phyloP scores from a whole-genome alignment of 2,329 filamentous ascomycete species.

The Alternaria dauci region DNA sequence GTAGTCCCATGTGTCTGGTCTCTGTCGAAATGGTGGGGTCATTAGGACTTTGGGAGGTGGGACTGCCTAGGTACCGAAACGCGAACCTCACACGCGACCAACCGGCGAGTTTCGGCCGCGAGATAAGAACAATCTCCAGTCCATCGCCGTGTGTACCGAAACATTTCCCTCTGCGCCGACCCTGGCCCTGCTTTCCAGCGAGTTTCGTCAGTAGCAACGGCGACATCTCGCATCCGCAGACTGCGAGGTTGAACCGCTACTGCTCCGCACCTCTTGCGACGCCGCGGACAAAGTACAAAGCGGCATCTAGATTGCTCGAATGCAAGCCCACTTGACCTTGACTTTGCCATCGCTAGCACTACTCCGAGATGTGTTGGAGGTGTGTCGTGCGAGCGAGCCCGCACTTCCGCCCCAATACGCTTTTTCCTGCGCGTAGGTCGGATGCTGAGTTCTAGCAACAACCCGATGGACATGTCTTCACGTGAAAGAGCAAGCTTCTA shows the following conservation, averaged over 20 bases:
- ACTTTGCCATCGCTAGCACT: slow-evolving; percentile 3
- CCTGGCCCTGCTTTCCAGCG: slow-evolving; percentile 24
- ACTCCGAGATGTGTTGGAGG: neutral
- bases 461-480: neutral
- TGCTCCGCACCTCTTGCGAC: slow-evolving; percentile 24
- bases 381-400: neutral
- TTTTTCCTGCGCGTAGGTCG: neutral
- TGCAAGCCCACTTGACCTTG: slow-evolving; percentile 14
- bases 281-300: slow-evolving; percentile 19
- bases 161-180: slow-evolving; percentile 16
- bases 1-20: neutral
- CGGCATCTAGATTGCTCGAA: slow-evolving; percentile 24
- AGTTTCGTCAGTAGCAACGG: slow-evolving; percentile 30
- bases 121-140: slow-evolving; percentile 26
- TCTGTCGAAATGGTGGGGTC: neutral
- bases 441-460: neutral
- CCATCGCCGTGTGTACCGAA: slow-evolving; percentile 18
- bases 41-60: neutral
- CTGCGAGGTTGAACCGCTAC: slow-evolving; percentile 38
- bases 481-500: neutral
- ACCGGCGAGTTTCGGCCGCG: slow-evolving; percentile 20
- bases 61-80: slow-evolving; percentile 7
- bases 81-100: slow-evolving; percentile 22
- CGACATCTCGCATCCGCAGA: slow-evolving; percentile 43
- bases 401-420: neutral